These are phyloP conservation scores for Candida patagonica DNA, from an alignment of 805 yeast genomes.

Conservation along the genomic window DNA sequence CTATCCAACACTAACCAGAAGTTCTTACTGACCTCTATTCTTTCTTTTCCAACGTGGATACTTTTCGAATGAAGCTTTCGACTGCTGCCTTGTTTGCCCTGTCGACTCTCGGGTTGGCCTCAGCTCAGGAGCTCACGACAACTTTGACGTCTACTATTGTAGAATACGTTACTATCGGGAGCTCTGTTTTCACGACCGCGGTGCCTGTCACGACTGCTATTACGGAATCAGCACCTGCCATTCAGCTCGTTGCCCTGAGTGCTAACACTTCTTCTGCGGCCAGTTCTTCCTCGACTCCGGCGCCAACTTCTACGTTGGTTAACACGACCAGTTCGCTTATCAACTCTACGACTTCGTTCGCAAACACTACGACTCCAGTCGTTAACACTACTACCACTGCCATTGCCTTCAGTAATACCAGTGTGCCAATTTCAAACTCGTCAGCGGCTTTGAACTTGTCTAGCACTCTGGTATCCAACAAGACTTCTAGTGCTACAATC, in stretches of 20 bases:
- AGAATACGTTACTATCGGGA: slow-evolving; percentile 17
- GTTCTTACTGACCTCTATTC: neutral
- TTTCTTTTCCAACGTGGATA: neutral
- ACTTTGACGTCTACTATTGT: slow-evolving; percentile 17
- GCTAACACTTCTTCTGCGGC: neutral
- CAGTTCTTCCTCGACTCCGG: slow-evolving; percentile 3
- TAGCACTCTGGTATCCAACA: slow-evolving; percentile 4
- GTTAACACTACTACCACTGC: slow-evolving; percentile 5
- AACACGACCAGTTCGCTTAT: slow-evolving; percentile 4
- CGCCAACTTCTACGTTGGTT: neutral
- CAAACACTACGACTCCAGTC: slow-evolving; percentile 9
- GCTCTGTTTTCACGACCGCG: slow-evolving; percentile 9
- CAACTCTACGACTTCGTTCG: slow-evolving; percentile 6
- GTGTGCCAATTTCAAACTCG: slow-evolving; percentile 5
- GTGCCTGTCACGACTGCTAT: slow-evolving; percentile 11
- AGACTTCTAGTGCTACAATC: slow-evolving; percentile 6
- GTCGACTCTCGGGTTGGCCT: slow-evolving; percentile 6
- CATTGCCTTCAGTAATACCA: slow-evolving; percentile 5
- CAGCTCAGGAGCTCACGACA: slow-evolving; percentile 15
- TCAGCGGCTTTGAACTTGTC: neutral
- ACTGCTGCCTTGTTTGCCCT: slow-evolving; percentile 8
- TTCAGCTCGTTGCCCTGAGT: slow-evolving; percentile 11
- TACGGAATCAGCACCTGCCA: slow-evolving; percentile 9
- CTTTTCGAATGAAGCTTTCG: slow-evolving; percentile 11
- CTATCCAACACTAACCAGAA: neutral